Evolutionary conservation across 306 rosid genomes (phyloP), one percentile per base, ranked within the genome.

Genomic region (Quercus engelmannii): DNA sequence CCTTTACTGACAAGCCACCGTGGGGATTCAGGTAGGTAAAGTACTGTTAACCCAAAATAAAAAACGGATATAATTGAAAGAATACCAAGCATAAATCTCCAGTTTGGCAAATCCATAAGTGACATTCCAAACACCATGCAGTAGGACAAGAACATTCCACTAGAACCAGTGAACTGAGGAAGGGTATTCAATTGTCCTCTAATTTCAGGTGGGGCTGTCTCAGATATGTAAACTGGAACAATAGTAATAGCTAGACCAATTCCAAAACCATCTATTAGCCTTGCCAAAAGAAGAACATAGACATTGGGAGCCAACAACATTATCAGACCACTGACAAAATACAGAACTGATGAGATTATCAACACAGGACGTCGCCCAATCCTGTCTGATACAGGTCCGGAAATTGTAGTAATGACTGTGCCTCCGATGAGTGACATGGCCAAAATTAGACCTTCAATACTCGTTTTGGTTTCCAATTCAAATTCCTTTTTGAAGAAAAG

Each of bases 91-190:
- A 94, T 94, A 74, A 94, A 74, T 82, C 98, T 91, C 98, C 98
- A 94, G 76, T 86, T 92, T 3, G 98, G 97, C 0, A 87, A 31
- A 11, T 84, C 72, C 78, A 8, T 86, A 26, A 94, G 71, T 19
- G 98, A 94, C 98, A 94, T 91, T 73, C 93, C 97, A 81, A 94
- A 94, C 43, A 94, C 95, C 98, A 92, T 91, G 74, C 98, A 94
- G 63, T 94, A 94, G 5, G 98, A 91, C 74, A 94, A 35, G 78
- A 92, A 94, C 97, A 94, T 94, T 82, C 98, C 98, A 61, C 82
- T 94, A 14, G 97, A 92, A 73, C 98, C 98, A 35, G 93, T 86
- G 85, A 94, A 94, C 85, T 94, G 98, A 1, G 98, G 98, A 43
- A 94, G 93, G 23, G 98, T 94, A 80, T 94, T 94, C 78, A 94